Conservation (phyloP, 345 rosid species). For the Euphorbia peplus region DNA sequence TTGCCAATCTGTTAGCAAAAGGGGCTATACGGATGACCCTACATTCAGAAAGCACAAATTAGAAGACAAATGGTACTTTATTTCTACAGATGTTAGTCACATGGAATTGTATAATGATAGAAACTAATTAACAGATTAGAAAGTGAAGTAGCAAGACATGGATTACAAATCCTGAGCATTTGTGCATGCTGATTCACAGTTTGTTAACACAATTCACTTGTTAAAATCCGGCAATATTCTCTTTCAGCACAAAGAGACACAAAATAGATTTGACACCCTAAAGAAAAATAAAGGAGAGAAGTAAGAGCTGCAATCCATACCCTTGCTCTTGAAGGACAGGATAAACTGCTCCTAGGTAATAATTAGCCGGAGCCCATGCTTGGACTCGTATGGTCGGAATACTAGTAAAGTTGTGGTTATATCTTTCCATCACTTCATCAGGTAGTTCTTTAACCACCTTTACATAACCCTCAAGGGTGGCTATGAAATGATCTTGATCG, state of each 20-base stretch:
- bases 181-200: conserved; percentile 1
- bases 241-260: not conserved
- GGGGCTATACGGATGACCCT: conserved; percentile 89
- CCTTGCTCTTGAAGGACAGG: conserved; percentile 68
- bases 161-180: not conserved
- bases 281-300: not conserved
- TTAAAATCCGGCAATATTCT: not conserved
- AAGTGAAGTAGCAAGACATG: not conserved
- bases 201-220: conserved; percentile 1
- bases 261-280: not conserved
- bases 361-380: conserved; percentile 77
- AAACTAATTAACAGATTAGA: not conserved
- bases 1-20: conserved; percentile 94
- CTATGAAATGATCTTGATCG: conserved; percentile 74
- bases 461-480: conserved; percentile 60
- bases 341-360: conserved; percentile 59
- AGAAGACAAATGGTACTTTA: conserved; percentile 12
- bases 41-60: conserved; percentile 26
- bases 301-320: conserved; percentile 35
- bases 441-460: conserved; percentile 76
- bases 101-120: not conserved
- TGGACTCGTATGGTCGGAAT: conserved; percentile 60
- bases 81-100: conserved; percentile 4
- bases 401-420: conserved; percentile 50
- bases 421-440: conserved; percentile 55